Evolutionary conservation across 345 rosid genomes (phyloP).

Genomic region (Eucalyptus rudis): DNA sequence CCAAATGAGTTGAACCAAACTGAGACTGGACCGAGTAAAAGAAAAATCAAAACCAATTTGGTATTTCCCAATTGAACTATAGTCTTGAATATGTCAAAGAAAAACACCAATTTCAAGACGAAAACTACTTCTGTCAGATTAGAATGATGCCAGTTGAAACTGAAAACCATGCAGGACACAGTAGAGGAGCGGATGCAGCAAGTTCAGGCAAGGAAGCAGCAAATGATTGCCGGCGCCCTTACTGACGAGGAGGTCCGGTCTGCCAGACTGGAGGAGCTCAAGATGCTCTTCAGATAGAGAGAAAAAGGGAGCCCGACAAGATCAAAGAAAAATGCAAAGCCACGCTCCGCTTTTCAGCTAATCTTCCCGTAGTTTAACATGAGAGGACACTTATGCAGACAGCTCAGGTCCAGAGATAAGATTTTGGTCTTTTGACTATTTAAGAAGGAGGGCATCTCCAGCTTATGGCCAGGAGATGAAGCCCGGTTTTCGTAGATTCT

Average conservation of each 20-base stretch:
- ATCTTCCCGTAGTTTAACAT: not conserved
- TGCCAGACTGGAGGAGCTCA: conserved; percentile 55
- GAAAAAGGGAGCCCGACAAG: not conserved
- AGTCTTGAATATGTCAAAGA: not conserved
- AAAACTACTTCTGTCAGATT: not conserved
- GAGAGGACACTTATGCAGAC: not conserved
- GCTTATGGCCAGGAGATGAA: not conserved
- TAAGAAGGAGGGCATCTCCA: not conserved
- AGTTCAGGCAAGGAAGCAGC: conserved; percentile 61
- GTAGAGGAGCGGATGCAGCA: conserved; percentile 52
- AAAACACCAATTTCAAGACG: not conserved
- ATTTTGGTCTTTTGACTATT: not conserved
- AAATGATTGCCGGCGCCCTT: conserved; percentile 57
- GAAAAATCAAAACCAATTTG: not conserved
- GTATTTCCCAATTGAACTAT: not conserved
- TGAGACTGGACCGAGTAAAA: not conserved
- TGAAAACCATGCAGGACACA: conserved; percentile 15
- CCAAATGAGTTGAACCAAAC: not conserved
- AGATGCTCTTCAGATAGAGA: conserved; percentile 43
- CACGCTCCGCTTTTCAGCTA: not conserved
- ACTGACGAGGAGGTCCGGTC: conserved; percentile 56
- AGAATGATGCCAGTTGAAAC: not conserved
- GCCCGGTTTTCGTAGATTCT: not conserved
- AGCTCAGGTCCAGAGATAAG: not conserved
- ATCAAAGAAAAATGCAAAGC: not conserved